A percentile compares a stretch with the other conserved stretches of the same genome.
These are phyloP conservation scores for Aspergillus clavatus DNA, from an alignment of 2,329 filamentous ascomycete species.

Conservation along the genomic window DNA sequence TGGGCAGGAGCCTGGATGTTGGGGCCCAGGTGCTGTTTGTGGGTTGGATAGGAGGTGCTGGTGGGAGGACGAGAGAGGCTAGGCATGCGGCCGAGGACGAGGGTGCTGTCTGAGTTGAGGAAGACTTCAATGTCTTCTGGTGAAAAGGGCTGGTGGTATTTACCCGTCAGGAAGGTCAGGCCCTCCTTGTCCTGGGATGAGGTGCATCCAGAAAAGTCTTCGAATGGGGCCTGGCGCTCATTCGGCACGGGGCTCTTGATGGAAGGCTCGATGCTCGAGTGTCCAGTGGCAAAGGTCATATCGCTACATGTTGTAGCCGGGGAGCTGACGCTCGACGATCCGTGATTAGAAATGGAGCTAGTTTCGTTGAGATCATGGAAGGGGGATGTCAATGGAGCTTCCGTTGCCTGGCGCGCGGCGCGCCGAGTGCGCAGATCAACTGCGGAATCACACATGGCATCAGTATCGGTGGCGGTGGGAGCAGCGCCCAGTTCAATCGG, in stretches of 20 bases:
- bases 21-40: not conserved
- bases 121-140: conserved; percentile 17
- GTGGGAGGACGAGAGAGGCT: conserved; percentile 10
- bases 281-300: conserved; percentile 1
- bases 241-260: conserved; percentile 1
- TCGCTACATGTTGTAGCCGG: conserved; percentile 1
- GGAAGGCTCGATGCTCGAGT: conserved; percentile 2
- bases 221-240: conserved; percentile 3
- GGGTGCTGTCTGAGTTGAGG: conserved; percentile 10
- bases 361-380: not conserved
- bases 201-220: not conserved
- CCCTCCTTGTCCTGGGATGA: conserved; percentile 8
- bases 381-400: not conserved
- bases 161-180: conserved; percentile 6
- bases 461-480: not conserved
- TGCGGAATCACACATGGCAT: conserved; percentile 22
- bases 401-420: conserved; percentile 16
- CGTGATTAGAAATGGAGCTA: conserved; percentile 5
- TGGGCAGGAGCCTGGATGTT: not conserved
- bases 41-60: not conserved
- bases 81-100: conserved; percentile 6
- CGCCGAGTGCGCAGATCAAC: conserved; percentile 17
- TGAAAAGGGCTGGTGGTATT: not conserved
- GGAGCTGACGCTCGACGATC: conserved; percentile 9
- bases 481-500: not conserved